Base-by-base conservation (phyloP, 495 filamentous ascomycete species). In the Penicillium steckii region DNA sequence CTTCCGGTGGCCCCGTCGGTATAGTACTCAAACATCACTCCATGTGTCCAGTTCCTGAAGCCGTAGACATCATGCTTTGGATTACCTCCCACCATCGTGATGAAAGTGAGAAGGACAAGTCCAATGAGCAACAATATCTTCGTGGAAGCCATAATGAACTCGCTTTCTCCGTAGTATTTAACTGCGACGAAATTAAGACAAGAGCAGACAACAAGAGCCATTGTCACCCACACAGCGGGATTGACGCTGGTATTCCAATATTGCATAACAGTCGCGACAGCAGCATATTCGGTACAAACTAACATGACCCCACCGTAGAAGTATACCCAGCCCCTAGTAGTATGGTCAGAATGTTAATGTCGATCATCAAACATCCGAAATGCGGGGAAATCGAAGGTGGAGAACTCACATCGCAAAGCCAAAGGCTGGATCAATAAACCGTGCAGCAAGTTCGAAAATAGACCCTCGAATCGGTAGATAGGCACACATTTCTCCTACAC, bases 41-140 rank as follows among this genome's bases (percentile, higher is more conserved):
- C 33, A 15, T 37, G 13, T 13, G 33, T 37, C 33, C 33, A 37
- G 53, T 86, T 84, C 33, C 80, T 72, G 68, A 91, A 91, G 4
- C 88, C 87, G 17, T 88, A 72, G 41, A 73, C 72, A 43, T 85
- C 84, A 27, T 85, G 74, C 37, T 68, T 77, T 5, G 83, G 75
- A 33, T 85, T 84, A 15, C 77, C 88, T 9, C 88, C 87, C 13
- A 84, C 78, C 63, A 86, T 81, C 48, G 89, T 80, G 62, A 85
- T 84, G 59, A 91, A 81, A 46, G 79, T 85, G 47, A 86, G 80
- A 47, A 87, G 74, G 52, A 87, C 71, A 56, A 87, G 80, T 29
- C 87, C 88, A 42, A 88, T 58, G 44, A 90, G 83, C 21, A 86
- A 85, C 53, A 91, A 62, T 56, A 91, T 84, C 57, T 93, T 91